A percentile compares a stretch with the other conserved stretches of the same genome.
Evolutionary conservation across 331 rosid species (phyloP).

Genomic region (Malus hybrid): DNA sequence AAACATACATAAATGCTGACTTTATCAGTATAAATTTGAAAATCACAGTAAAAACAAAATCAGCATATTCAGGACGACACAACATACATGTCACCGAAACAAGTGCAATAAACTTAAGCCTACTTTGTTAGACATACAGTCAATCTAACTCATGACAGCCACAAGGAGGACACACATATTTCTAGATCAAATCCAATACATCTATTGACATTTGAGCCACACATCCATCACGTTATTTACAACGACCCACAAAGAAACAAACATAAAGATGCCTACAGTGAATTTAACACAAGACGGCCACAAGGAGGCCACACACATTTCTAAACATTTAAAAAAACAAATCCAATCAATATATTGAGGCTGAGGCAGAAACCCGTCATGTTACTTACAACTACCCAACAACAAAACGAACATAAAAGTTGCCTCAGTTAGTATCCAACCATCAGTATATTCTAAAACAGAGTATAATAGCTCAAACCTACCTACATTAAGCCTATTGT

Average conservation of each 20-base stretch:
- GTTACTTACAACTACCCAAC: neutral
- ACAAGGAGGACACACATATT: neutral
- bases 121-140: neutral
- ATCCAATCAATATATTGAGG: neutral
- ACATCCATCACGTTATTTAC: neutral
- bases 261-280: neutral
- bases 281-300: neutral
- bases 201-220: neutral
- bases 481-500: neutral
- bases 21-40: too few species aligned
- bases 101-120: neutral
- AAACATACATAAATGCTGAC: neutral
- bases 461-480: neutral
- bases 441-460: neutral
- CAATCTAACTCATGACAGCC: neutral
- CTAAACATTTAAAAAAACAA: neutral
- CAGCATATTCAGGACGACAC: neutral
- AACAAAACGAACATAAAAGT: neutral
- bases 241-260: too few species aligned
- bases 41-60: neutral
- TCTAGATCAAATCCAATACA: too few species aligned
- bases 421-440: neutral
- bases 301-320: neutral
- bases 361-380: neutral
- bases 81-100: neutral